phyloP scores from a whole-genome alignment of 805 yeast species.

The Geotrichum ghanense region DNA sequence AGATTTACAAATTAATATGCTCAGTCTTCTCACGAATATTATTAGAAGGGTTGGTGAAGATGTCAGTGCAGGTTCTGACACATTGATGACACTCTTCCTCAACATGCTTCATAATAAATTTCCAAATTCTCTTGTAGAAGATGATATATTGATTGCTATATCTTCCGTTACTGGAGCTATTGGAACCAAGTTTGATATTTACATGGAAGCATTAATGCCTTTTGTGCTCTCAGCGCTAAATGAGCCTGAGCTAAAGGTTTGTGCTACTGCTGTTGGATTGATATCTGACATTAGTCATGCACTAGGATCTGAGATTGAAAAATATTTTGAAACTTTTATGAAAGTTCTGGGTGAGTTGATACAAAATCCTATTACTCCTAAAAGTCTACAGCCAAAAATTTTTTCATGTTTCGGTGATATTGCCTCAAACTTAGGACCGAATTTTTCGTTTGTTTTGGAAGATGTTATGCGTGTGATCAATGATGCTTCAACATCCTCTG shows the following conservation, averaged over 20 bases:
- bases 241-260: slow-evolving; percentile 73
- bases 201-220: slow-evolving; percentile 76
- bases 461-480: slow-evolving; percentile 64
- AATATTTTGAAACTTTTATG: slow-evolving; percentile 76
- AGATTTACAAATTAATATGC: slow-evolving; percentile 72
- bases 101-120: slow-evolving; percentile 52
- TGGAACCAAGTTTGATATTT: slow-evolving; percentile 58
- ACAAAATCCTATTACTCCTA: slow-evolving; percentile 53
- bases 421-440: slow-evolving; percentile 75
- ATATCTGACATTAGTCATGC: slow-evolving; percentile 93
- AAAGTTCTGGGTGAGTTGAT: slow-evolving; percentile 65
- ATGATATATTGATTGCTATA: slow-evolving; percentile 85
- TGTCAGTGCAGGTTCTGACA: slow-evolving; percentile 62
- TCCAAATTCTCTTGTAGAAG: slow-evolving; percentile 75
- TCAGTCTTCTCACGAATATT: slow-evolving; percentile 69
- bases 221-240: slow-evolving; percentile 66
- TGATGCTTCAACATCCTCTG: slow-evolving; percentile 25
- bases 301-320: slow-evolving; percentile 58
- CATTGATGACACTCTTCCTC: slow-evolving; percentile 72
- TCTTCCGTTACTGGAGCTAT: slow-evolving; percentile 80
- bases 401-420: slow-evolving; percentile 92
- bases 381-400: slow-evolving; percentile 78
- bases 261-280: slow-evolving; percentile 86
- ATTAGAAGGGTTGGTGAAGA: slow-evolving; percentile 68
- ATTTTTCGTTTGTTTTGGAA: slow-evolving; percentile 63